Evolutionary conservation across 1,139 yeast species (phyloP).

Genomic region (Saccharomyces pastorianus): DNA sequence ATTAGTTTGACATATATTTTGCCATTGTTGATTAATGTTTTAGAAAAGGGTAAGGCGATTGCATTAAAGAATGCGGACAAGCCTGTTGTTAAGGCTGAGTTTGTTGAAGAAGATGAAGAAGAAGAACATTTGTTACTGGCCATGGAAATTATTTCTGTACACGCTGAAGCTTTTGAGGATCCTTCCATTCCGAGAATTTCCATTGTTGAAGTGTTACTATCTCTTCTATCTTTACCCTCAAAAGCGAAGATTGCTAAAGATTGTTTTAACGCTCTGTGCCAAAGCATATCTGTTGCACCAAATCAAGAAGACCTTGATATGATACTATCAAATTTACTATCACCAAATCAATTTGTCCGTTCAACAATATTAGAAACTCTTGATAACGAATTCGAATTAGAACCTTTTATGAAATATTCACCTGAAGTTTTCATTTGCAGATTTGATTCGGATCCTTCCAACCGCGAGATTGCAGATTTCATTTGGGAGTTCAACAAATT

Average conservation of each 20-base stretch:
- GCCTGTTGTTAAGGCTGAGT: conserved; percentile 49
- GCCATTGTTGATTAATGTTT: conserved; percentile 60
- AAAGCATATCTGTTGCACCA: conserved; percentile 59
- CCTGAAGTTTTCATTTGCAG: conserved; percentile 72
- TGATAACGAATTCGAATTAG: conserved; percentile 78
- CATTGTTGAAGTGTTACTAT: conserved; percentile 53
- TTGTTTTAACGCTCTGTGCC: conserved; percentile 67
- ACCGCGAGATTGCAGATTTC: conserved; percentile 60
- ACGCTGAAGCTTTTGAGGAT: conserved; percentile 66
- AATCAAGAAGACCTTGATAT: conserved; percentile 49
- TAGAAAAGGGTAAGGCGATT: conserved; percentile 51
- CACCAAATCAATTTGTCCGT: conserved; percentile 65
- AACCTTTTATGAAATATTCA: conserved; percentile 44
- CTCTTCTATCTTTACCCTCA: conserved; percentile 63
- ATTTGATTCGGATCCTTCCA: conserved; percentile 62
- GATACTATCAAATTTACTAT: conserved; percentile 50
- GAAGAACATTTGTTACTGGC: conserved; percentile 81
- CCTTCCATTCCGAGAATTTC: conserved; percentile 60
- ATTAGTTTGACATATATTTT: conserved; percentile 62
- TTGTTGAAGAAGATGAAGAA: conserved; percentile 69
- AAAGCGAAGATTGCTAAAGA: conserved; percentile 79
- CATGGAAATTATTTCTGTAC: conserved; percentile 66
- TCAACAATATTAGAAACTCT: conserved; percentile 71
- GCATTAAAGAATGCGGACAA: conserved; percentile 45
- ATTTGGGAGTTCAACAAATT: conserved; percentile 80